A percentile compares a stretch with the other conserved stretches of the same genome.
phyloP scores from a whole-genome alignment of 2,329 filamentous ascomycete species.

The Sporothrix euskadiensis region DNA sequence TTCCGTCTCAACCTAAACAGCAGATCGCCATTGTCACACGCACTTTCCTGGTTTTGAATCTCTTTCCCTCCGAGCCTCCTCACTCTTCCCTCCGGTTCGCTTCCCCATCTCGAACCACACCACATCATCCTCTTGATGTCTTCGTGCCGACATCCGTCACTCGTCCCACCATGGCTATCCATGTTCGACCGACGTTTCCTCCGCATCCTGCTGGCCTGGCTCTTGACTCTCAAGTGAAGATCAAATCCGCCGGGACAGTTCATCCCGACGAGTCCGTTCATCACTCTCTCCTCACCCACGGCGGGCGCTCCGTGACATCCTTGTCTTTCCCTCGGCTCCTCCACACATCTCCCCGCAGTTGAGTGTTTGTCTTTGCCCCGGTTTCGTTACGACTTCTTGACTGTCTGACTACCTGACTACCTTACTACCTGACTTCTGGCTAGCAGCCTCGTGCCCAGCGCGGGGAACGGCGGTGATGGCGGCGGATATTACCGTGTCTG shows the following conservation, averaged over 20 bases:
- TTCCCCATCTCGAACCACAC: background rate
- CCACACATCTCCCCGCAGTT: too few relatives aligned
- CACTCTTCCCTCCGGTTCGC: too few relatives aligned
- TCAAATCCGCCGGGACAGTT: background rate
- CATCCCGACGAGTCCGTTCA: background rate
- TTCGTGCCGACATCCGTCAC: background rate
- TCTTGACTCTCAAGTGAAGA: background rate
- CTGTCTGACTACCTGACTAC: background rate
- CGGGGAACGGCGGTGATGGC: conserved; percentile 2
- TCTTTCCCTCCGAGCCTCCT: too few relatives aligned
- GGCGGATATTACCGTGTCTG: background rate
- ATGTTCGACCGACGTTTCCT: conserved; percentile 1
- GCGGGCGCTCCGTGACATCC: background rate
- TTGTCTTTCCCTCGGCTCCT: background rate
- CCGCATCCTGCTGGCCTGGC: background rate
- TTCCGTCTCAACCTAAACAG: background rate
- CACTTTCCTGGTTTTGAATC: background rate
- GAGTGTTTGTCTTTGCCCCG: background rate
- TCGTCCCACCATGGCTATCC: background rate
- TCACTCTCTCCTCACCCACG: background rate
- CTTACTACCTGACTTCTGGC: background rate
- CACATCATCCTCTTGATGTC: background rate
- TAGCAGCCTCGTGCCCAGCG: background rate
- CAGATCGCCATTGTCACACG: background rate
- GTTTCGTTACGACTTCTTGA: too few relatives aligned